Conservation (phyloP, 805 yeast species). For the Ogataea nitratoaversa region DNA sequence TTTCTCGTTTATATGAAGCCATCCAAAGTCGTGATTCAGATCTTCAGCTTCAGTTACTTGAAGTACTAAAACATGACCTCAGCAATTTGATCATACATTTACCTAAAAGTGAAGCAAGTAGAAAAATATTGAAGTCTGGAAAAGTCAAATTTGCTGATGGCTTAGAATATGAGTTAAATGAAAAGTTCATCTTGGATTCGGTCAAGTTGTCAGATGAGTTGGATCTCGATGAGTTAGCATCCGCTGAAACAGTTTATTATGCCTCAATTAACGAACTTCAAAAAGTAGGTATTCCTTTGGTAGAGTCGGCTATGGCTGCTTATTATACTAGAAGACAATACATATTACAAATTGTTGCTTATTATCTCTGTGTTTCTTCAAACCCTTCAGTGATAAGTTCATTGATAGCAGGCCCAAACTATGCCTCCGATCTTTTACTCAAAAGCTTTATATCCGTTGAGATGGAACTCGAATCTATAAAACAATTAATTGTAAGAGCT, state of each 20-base stretch:
- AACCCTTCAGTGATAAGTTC: neutral
- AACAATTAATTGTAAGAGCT: conserved; percentile 47
- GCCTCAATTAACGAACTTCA: conserved; percentile 35
- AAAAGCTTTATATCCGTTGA: conserved; percentile 58
- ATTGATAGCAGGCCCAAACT: conserved; percentile 7
- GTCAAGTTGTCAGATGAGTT: conserved; percentile 58
- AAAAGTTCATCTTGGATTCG: conserved; percentile 59
- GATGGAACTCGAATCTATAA: conserved; percentile 47
- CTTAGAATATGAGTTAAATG: conserved; percentile 56
- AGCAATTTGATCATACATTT: conserved; percentile 38
- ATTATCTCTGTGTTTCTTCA: conserved; percentile 28
- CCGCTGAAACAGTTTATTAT: conserved; percentile 62
- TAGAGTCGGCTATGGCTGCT: conserved; percentile 63
- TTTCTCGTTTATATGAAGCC: conserved; percentile 43
- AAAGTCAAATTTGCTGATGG: conserved; percentile 49
- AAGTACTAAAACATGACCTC: conserved; percentile 42
- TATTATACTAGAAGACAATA: conserved; percentile 68
- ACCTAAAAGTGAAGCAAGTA: conserved; percentile 41
- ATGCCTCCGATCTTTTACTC: conserved; percentile 41
- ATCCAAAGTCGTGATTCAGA: conserved; percentile 32
- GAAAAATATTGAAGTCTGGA: conserved; percentile 44
- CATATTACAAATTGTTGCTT: conserved; percentile 62
- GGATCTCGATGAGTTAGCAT: conserved; percentile 68
- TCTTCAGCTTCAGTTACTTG: conserved; percentile 9
- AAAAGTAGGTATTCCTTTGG: conserved; percentile 42